Conservation (phyloP, 176 grass and related monocot species). For the Zizania latifolia region DNA sequence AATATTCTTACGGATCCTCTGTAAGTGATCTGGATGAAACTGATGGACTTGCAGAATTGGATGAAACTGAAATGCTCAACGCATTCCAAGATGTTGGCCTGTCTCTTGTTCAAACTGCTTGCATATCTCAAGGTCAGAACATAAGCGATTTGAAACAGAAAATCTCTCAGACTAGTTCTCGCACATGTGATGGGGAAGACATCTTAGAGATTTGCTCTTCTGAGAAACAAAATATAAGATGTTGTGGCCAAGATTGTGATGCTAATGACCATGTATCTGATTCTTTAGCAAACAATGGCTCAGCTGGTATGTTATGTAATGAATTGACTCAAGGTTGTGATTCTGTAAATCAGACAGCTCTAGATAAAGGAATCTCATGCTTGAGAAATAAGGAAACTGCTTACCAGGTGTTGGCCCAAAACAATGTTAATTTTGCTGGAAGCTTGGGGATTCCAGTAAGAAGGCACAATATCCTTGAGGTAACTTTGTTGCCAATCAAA, state of each 20-base stretch:
- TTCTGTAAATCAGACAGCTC: conserved; percentile 39
- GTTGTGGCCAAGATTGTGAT: conserved; percentile 17
- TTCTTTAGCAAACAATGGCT: conserved; percentile 30
- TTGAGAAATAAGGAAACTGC: conserved; percentile 35
- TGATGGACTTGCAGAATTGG: conserved; percentile 50
- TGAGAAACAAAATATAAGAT: conserved; percentile 32
- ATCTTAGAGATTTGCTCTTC: conserved; percentile 28
- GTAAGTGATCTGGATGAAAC: conserved; percentile 46
- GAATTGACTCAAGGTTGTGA: conserved; percentile 18
- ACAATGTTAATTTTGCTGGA: conserved; percentile 22
- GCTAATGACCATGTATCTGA: conserved; percentile 36
- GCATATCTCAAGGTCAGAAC: conserved; percentile 23
- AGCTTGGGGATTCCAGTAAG: conserved; percentile 1
- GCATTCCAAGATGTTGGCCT: conserved; percentile 77
- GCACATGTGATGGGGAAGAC: conserved; percentile 15
- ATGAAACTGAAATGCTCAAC: conserved; percentile 55
- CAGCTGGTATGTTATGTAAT: conserved; percentile 18
- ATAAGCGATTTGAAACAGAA: conserved; percentile 13
- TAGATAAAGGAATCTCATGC: conserved; percentile 18
- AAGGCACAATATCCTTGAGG: conserved; percentile 37
- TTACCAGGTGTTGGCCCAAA: conserved; percentile 24
- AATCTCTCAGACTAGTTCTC: conserved; percentile 16
- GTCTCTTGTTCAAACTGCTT: conserved; percentile 24
- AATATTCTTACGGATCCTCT: conserved; percentile 32
- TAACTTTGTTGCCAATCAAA: conserved; percentile 16